Evolutionary conservation across 768 basidiomycete genomes (phyloP).

Genomic region (Russula lepida): DNA sequence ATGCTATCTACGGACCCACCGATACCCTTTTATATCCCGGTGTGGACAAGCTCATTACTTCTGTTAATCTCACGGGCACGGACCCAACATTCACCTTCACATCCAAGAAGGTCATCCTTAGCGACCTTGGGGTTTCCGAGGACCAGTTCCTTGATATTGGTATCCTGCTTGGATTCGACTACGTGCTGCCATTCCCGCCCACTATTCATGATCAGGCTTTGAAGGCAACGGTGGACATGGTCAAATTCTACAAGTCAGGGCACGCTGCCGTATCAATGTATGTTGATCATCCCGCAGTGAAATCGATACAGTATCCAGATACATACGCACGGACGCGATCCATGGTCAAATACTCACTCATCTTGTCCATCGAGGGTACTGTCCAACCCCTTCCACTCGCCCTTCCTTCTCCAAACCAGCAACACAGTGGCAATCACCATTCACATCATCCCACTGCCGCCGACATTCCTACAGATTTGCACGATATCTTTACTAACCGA

Average conservation of each 20-base stretch:
- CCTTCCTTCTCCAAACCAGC: conserved; percentile 39
- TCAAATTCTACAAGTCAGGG: conserved; percentile 88
- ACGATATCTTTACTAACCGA: conserved; percentile 90
- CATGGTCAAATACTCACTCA: conserved; percentile 86
- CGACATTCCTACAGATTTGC: conserved; percentile 85
- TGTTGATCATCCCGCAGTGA: conserved; percentile 75
- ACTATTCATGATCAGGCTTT: conserved; percentile 72
- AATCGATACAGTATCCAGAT: conserved; percentile 71
- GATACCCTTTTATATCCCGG: conserved; percentile 85
- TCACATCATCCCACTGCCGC: conserved; percentile 66
- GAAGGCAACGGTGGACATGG: conserved; percentile 84
- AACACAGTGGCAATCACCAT: conserved; percentile 48
- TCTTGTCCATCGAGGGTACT: conserved; percentile 79
- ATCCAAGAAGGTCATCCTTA: conserved; percentile 69
- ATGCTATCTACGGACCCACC: conserved; percentile 85
- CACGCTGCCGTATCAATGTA: conserved; percentile 70
- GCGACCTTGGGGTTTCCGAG: conserved; percentile 55
- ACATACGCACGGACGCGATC: conserved; percentile 82
- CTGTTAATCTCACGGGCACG: conserved; percentile 63
- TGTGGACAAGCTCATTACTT: conserved; percentile 84
- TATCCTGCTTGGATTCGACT: conserved; percentile 85
- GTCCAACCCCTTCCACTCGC: conserved; percentile 78
- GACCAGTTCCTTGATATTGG: conserved; percentile 95
- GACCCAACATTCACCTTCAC: conserved; percentile 74
- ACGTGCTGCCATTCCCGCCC: conserved; percentile 72